Base-by-base conservation (phyloP, 768 basidiomycete genomes). In the Mycena albidolilacea region DNA sequence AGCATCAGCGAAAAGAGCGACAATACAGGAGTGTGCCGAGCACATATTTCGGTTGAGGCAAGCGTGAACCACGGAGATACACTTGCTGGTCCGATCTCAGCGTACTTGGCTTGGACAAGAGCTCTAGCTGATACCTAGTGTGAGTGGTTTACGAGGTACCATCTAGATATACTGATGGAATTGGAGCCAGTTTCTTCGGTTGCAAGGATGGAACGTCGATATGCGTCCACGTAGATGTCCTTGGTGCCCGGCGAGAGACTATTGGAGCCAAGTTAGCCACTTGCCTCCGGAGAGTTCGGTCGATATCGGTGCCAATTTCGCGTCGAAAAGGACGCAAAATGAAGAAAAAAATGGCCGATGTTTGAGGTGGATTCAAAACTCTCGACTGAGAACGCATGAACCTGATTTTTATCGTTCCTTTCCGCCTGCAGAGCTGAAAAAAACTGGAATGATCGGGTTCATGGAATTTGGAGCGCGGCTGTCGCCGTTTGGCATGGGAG, bases 401-500 rank as follows among this genome's bases (percentile, higher is more conserved):
- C 59, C 30, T 61, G 41, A 61, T 41, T 39, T 39, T 43, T 12
- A n/a, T 14, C 3, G 19, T 17, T 30, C 30, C 15, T 35, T 58
- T 38, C 10, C 35, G 15, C 23, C 11, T 41, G n/a, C 6, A 61
- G 12, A 61, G 57, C 11, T 38, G 17, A 58, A 58, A 58, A 59
- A 41, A 21, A 37, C 4, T 39, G 23, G 7, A 21, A 54, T 23
- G n/a, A 21, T 54, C 50, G 50, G 37, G 21, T 60, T 37, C 59
- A 59, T 23, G 5, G 41, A 11, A 19, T 21, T 23, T 62, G 59
- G 60, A 30, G 58, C 35, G 50, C 43, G 37, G 30, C 46, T 65
- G 70, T 71, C 70, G 64, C 58, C 37, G 19, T 37, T 38, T 64
- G 58, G 39, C 70, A 21, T 54, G 57, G 8, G 57, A 71, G 48